Evolutionary conservation across 2,329 filamentous ascomycete genomes (phyloP).

Genomic region (Xylaria hypoxylon): DNA sequence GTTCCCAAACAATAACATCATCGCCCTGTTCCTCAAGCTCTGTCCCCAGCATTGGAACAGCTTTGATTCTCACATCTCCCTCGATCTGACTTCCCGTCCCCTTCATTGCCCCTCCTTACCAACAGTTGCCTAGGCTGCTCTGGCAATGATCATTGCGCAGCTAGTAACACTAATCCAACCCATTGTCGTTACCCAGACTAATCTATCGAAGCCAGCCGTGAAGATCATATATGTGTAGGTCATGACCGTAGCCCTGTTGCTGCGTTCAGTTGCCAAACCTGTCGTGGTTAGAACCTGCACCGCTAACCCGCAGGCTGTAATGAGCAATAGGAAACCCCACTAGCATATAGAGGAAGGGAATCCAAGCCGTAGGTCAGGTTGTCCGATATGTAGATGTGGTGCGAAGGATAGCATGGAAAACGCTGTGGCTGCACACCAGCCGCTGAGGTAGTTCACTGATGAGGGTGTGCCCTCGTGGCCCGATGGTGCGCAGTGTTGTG

Average conservation of each 20-base stretch:
- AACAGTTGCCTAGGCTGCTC: constrained; percentile 63
- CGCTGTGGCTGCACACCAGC: constrained; percentile 76
- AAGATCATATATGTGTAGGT: constrained; percentile 70
- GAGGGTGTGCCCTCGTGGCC: constrained; percentile 82
- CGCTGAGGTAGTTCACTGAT: constrained; percentile 86
- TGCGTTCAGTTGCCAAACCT: constrained; percentile 78
- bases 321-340: constrained; percentile 74
- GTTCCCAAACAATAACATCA: constrained; percentile 39
- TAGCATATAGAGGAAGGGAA: constrained; percentile 60
- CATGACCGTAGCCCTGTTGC: constrained; percentile 68
- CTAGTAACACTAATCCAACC: constrained; percentile 61
- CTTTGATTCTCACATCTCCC: constrained; percentile 40
- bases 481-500: constrained; percentile 82
- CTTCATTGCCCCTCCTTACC: constrained; percentile 53
- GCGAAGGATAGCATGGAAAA: constrained; percentile 67
- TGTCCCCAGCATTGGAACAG: constrained; percentile 23
- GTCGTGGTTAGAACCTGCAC: constrained; percentile 89
- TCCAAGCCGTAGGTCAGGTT: constrained; percentile 57
- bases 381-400: constrained; percentile 48
- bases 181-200: constrained; percentile 65
- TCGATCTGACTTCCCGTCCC: constrained; percentile 41
- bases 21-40: constrained; percentile 42
- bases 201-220: constrained; percentile 64
- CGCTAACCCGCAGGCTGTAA: constrained; percentile 80
- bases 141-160: constrained; percentile 65